phyloP scores from a whole-genome alignment of 2,329 filamentous ascomycete species.

The Parastagonospora nodorum region DNA sequence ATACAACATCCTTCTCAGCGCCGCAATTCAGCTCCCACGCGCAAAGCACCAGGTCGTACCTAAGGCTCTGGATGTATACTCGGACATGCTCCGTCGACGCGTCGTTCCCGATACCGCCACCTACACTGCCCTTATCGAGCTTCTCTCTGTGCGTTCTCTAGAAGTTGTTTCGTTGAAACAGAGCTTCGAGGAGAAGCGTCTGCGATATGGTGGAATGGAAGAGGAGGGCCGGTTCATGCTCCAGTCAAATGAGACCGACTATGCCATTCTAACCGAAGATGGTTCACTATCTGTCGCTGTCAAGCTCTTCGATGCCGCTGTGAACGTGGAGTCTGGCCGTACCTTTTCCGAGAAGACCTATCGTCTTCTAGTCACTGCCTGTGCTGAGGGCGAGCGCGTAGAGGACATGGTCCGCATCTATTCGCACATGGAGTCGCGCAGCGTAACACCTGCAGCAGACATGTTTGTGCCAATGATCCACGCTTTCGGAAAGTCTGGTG shows the following conservation, averaged over 20 bases:
- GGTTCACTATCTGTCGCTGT: slow-evolving; percentile 84
- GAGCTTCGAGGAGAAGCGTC: slow-evolving; percentile 77
- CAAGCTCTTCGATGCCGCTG: slow-evolving; percentile 81
- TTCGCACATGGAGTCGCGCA: slow-evolving; percentile 84
- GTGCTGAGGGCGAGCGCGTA: slow-evolving; percentile 78
- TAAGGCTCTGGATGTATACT: slow-evolving; percentile 92
- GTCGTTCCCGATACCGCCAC: slow-evolving; percentile 82
- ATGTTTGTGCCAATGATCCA: slow-evolving; percentile 94
- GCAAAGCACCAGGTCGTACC: slow-evolving; percentile 84
- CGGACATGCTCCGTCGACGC: slow-evolving; percentile 89
- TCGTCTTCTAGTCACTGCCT: slow-evolving; percentile 82
- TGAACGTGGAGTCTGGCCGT: slow-evolving; percentile 62
- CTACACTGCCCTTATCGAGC: slow-evolving; percentile 83
- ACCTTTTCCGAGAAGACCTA: slow-evolving; percentile 83
- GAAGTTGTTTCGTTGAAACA: slow-evolving; percentile 77
- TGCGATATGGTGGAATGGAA: slow-evolving; percentile 83
- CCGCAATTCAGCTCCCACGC: slow-evolving; percentile 79
- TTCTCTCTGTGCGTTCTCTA: slow-evolving; percentile 79
- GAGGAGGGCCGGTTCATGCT: slow-evolving; percentile 86
- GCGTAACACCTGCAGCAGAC: slow-evolving; percentile 74
- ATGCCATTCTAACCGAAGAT: slow-evolving; percentile 84
- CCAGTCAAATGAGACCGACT: slow-evolving; percentile 83
- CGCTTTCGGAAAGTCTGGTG: slow-evolving; percentile 82
- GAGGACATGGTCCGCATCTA: slow-evolving; percentile 91
- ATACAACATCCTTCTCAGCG: slow-evolving; percentile 89